Percentiles rank a stretch among this genome's conserved stretches.
Conservation (phyloP, 2,329 filamentous ascomycete genomes). For the Juglanconis oblonga region DNA sequence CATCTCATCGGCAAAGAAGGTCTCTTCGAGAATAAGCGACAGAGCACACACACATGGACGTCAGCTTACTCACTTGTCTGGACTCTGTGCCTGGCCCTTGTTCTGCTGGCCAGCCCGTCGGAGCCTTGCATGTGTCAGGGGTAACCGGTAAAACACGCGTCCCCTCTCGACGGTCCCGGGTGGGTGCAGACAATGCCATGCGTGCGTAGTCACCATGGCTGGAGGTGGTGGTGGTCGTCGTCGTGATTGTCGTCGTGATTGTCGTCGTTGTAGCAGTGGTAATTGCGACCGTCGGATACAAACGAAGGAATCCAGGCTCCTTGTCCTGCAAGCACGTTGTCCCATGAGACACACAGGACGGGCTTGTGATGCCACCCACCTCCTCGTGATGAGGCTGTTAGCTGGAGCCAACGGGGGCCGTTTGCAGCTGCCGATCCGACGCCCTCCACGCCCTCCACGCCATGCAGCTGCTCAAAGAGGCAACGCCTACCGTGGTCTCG, state of each 20-base stretch:
- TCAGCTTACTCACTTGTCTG: not conserved
- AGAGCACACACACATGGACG: not conserved
- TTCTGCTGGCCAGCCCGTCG: not conserved
- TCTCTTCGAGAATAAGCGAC: not conserved
- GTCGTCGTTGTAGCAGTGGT: too few species aligned
- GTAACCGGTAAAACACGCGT: not conserved
- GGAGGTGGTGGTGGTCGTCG: not conserved
- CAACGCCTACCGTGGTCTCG: not conserved
- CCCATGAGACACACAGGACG: not conserved
- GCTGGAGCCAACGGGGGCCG: constrained; percentile 9
- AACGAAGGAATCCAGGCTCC: too few species aligned
- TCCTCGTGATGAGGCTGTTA: constrained; percentile 10
- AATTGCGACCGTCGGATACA: too few species aligned
- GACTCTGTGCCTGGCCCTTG: not conserved
- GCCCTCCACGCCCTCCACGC: not conserved
- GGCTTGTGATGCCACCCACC: constrained; percentile 6
- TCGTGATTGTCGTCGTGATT: not conserved
- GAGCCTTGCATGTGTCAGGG: not conserved
- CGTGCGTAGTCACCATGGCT: not conserved
- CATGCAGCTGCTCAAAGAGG: not conserved
- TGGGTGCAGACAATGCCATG: not conserved
- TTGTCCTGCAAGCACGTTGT: not conserved
- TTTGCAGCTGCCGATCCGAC: constrained; percentile 1
- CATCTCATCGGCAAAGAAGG: not conserved
- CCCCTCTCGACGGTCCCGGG: not conserved